phyloP scores from a whole-genome alignment of 768 basidiomycete genomes.

The Mycena albidolilacea region DNA sequence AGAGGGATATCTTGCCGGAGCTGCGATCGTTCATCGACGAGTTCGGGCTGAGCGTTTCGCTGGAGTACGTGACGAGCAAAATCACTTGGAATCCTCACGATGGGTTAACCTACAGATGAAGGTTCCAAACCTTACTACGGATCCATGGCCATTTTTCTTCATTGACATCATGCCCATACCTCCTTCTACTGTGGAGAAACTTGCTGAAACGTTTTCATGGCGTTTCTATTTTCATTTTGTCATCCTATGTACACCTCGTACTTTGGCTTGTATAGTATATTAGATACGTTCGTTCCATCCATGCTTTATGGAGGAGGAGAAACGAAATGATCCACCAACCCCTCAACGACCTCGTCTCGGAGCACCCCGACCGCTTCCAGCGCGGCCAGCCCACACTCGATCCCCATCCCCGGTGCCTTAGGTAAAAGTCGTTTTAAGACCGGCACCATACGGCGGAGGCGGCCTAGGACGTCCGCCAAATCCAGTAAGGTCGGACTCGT shows the following conservation, averaged over 20 bases:
- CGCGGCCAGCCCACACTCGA: slow-evolving; percentile 61
- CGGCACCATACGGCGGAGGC: slow-evolving; percentile 63
- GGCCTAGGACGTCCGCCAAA: slow-evolving; percentile 73
- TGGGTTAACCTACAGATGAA: neutral
- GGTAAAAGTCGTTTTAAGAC: slow-evolving; percentile 54
- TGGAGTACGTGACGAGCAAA: neutral
- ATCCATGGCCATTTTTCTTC: no score
- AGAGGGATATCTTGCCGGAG: neutral
- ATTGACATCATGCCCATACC: no score
- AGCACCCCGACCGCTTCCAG: slow-evolving; percentile 57
- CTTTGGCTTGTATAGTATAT: neutral
- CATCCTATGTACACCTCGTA: neutral
- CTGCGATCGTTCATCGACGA: neutral
- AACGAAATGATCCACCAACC: slow-evolving; percentile 55
- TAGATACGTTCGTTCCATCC: neutral
- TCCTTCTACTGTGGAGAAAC: no score
- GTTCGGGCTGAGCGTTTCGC: neutral
- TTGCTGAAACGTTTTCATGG: no score
- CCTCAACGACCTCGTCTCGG: slow-evolving; percentile 59
- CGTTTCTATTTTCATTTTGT: no score
- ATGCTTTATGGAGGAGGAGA: neutral
- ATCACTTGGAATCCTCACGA: neutral
- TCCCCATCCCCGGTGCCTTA: slow-evolving; percentile 52
- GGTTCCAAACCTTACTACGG: neutral
- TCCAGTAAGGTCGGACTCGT: slow-evolving; percentile 40